These are phyloP conservation scores for cucumber (Cucumis sativus) DNA, from an alignment of 306 rosid genomes.

Conservation along the genomic window Cucumber_9930_V3 NC_026660.2:10954501-10955000, in stretches of 20 bases:
- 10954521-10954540: conserved; percentile 81
- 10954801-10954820: conserved; percentile 48
- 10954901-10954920: background rate
- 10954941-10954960: background rate
- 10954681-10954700: conserved; percentile 1
- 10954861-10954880: background rate
- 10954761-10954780: conserved; percentile 54
- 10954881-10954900: background rate
- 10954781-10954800: conserved; percentile 95
- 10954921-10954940: background rate
- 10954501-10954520: conserved; percentile 92
- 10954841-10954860: conserved; percentile 85
- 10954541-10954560: conserved; percentile 65
- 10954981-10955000: too few relatives aligned
- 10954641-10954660: background rate
- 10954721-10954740: conserved; percentile 99
- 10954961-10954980: background rate
- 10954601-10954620: background rate
- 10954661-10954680: background rate
- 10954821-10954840: conserved; percentile 82
- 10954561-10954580: conserved; percentile 96
- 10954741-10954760: conserved; percentile 90
- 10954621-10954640: background rate
- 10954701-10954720: conserved; percentile 97
- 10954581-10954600: conserved; percentile 86